Evolutionary conservation across 345 rosid species (phyloP).

Genomic region (Noccaea bulbosa): DNA sequence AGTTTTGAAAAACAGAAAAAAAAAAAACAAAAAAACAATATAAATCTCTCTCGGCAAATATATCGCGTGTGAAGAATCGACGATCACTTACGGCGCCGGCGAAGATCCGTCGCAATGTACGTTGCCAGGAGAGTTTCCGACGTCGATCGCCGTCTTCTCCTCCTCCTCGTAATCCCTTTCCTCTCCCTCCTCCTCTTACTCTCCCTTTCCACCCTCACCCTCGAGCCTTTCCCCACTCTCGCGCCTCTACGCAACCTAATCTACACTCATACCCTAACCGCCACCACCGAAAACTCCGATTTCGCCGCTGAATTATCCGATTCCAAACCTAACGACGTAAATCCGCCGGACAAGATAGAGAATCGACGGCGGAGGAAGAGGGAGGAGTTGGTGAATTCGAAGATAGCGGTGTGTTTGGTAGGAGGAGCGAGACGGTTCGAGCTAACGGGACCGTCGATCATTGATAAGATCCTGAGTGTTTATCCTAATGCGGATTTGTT

Average conservation of each 20-base stretch:
- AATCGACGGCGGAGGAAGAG: constrained; percentile 5
- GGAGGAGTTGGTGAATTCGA: constrained; percentile 49
- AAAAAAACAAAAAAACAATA: neutral
- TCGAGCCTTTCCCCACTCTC: constrained; percentile 42
- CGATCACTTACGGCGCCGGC: constrained; percentile 3
- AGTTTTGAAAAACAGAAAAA: neutral
- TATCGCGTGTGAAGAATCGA: constrained; percentile 13
- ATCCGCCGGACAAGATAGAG: neutral
- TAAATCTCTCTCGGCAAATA: constrained; percentile 6
- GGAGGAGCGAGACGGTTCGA: constrained; percentile 95
- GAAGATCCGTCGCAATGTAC: constrained; percentile 29
- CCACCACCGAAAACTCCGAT: constrained; percentile 18
- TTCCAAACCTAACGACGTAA: neutral
- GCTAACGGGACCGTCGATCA: constrained; percentile 85
- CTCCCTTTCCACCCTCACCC: constrained; percentile 33
- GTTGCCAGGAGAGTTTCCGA: constrained; percentile 45
- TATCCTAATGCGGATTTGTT: constrained; percentile 91
- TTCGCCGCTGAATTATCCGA: neutral
- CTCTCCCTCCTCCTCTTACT: constrained; percentile 44
- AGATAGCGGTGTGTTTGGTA: constrained; percentile 86
- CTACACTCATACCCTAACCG: constrained; percentile 39
- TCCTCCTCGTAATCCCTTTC: constrained; percentile 40
- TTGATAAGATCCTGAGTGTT: constrained; percentile 61
- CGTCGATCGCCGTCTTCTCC: constrained; percentile 55
- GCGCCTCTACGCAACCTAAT: constrained; percentile 39